Evolutionary conservation across 2,329 filamentous ascomycete genomes (phyloP), one percentile per base, ranked within the genome.

Genomic region (Neofusicoccum kwambonambiense): DNA sequence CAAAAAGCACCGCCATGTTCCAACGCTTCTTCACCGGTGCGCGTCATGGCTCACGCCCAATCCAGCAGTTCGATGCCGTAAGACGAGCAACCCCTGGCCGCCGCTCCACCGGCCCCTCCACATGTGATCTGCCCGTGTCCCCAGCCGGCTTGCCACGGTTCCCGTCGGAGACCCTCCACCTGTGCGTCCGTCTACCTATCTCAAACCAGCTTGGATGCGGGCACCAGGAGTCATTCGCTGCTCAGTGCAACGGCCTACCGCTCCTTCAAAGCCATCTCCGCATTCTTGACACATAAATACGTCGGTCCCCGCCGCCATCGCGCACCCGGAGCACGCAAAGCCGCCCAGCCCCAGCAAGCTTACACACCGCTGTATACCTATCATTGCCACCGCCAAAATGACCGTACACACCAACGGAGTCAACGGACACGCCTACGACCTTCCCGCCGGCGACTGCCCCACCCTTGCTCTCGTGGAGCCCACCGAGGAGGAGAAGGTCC

Each of bases 401-500:
- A 65, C 52, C 47, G 62, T 52, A 49, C 62, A 58, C 52, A 44
- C 52, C 42, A 67, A 54, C 58, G 66, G 49, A 34, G 37, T 52
- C 42, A 67, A 54, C 58, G 66, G 49, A 34, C 42, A 58, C 35
- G 49, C 67, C 42, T 42, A 67, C 3, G 65, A 73, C 31, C 77
- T 87, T 22, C 86, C 85, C 12, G 69, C 74, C 56, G 78, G 80
- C 49, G 76, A 82, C 66, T 84, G 84, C 2, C 76, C 84, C 1
- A 77, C 83, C 39, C 75, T 89, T 31, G 75, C 77, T 49, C 78
- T 89, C 35, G 83, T 83, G 27, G 80, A 83, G 34, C 84, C 86
- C 2, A 87, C 84, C 1, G 76, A 79, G 17, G 77, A 81, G 50
- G 86, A 89, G 72, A 81, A 81, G 58, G 72, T 82, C 61, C 78